These are phyloP conservation scores for Gossypium lobatum DNA, from an alignment of 441 rosid species.

Conservation along the genomic window DNA sequence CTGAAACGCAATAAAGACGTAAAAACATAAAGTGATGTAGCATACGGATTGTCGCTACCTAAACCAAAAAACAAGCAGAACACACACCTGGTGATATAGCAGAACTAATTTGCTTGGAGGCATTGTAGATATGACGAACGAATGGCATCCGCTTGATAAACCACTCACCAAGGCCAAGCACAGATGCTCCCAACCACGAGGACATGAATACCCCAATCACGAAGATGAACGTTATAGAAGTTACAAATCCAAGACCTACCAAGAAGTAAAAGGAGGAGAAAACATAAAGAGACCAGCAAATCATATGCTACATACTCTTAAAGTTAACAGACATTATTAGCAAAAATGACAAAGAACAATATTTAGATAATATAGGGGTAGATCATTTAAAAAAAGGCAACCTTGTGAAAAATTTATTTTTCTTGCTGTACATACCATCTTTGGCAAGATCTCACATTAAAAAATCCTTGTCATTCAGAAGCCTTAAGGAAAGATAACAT, in stretches of 20 bases:
- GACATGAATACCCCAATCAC: slow-evolving; percentile 97
- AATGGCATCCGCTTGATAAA: slow-evolving; percentile 97
- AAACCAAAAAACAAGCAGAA: slow-evolving; percentile 3
- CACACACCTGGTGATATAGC: slow-evolving; percentile 88
- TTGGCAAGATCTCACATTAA: background rate
- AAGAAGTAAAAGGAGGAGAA: slow-evolving; percentile 23
- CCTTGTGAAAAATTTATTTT: background rate
- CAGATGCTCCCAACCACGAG: slow-evolving; percentile 98
- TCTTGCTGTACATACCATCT: background rate
- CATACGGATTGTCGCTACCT: background rate
- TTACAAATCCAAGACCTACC: slow-evolving; percentile 87
- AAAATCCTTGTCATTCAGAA: background rate
- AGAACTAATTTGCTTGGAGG: slow-evolving; percentile 97
- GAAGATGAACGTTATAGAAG: slow-evolving; percentile 89
- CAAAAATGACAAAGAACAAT: background rate
- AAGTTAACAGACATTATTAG: background rate
- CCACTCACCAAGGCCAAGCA: slow-evolving; percentile 91
- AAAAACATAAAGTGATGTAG: slow-evolving; percentile 2
- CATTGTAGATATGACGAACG: slow-evolving; percentile 89
- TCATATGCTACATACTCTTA: background rate
- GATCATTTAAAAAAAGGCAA: background rate
- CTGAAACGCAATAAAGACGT: slow-evolving; percentile 32
- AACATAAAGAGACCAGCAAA: slow-evolving; percentile 9
- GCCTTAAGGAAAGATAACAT: background rate
- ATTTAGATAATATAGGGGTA: background rate